Evolutionary conservation across 371 early-diverging fungal species (phyloP).

Genomic region (Batkoa obscura): DNA sequence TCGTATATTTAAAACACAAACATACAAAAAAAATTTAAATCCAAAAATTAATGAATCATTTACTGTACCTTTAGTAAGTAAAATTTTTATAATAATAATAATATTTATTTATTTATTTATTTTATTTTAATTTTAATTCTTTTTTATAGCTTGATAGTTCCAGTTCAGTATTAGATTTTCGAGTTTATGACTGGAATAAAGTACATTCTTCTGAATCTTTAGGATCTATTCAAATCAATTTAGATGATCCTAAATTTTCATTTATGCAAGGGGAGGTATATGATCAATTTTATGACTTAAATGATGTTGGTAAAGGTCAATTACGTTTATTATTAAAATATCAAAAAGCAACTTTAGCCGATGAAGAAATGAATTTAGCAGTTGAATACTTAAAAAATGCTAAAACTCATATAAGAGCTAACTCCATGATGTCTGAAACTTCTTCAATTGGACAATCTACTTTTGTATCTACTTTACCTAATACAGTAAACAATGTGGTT

Average conservation of each 20-base stretch:
- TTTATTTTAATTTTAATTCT: neutral
- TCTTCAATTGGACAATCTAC: neutral
- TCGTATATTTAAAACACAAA: conserved; percentile 42
- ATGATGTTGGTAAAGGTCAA: neutral
- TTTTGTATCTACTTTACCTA: neutral
- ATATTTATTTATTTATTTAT: too few species aligned
- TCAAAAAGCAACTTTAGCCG: neutral
- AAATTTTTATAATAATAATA: too few species aligned
- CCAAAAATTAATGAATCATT: conserved; percentile 47
- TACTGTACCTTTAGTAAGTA: conserved; percentile 29
- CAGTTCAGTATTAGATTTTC: neutral
- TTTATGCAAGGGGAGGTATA: neutral
- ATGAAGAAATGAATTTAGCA: neutral
- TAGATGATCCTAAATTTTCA: neutral
- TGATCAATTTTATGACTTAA: neutral
- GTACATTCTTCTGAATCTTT: neutral
- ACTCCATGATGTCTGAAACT: neutral
- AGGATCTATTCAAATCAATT: neutral
- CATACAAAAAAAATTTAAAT: conserved; percentile 41
- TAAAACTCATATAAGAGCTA: neutral
- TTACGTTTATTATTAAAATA: neutral
- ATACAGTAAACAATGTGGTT: conserved; percentile 3
- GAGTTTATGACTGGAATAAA: conserved; percentile 6
- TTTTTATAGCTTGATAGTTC: neutral
- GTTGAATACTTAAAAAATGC: neutral